Evolutionary conservation across 164 flowering plant species (phyloP), one percentile per base, ranked within the genome.

Genomic region (Dillenia suffruticosa): DNA sequence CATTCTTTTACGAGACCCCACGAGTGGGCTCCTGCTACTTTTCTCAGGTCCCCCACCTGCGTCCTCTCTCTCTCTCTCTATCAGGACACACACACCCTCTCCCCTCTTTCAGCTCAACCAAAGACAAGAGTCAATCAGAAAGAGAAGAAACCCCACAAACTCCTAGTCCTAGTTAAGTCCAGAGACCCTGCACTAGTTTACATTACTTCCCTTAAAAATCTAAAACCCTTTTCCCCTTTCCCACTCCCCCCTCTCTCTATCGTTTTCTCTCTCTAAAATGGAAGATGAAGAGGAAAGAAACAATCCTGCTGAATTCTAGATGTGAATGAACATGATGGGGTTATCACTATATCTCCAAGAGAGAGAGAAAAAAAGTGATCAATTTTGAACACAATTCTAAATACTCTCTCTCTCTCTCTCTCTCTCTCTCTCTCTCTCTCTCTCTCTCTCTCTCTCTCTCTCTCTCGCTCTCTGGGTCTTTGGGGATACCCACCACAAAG

Each of bases 121-220:
- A 64, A 54, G 67, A 76, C 76, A 69, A 58, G 54, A 72, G 79
- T 76, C 65, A 72, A 74, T 63, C 74, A 70, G 58, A 64, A 63
- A 65, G 12, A 57, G 53, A 63, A 32, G 46, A 24, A 70, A 67
- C 72, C 74, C 77, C 77, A 70, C 77, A 70, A 61, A 67, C 63
- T 53, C 59, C 0, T 22, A 69, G 66, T 67, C 67, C 6, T 32
- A 32, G 40, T 32, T 32, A 32, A 7, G 40, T 32, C 40, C 40
- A 32, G 40, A 32, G 40, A 32, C 40, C 40, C 40, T 32, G 40
- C 40, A 32, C 40, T 32, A 32, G 40, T 32, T 32, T 4, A 32
- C 40, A 6, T 32, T 5, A 32, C 40, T 32, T 32, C 40, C 7
- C 40, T 6, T 32, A 32, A 32, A 32, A 32, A 48, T 53, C 63